Evolutionary conservation across 257 asterid species (phyloP), one percentile per base, ranked within the genome.

Genomic region (Penstemon eatonii): DNA sequence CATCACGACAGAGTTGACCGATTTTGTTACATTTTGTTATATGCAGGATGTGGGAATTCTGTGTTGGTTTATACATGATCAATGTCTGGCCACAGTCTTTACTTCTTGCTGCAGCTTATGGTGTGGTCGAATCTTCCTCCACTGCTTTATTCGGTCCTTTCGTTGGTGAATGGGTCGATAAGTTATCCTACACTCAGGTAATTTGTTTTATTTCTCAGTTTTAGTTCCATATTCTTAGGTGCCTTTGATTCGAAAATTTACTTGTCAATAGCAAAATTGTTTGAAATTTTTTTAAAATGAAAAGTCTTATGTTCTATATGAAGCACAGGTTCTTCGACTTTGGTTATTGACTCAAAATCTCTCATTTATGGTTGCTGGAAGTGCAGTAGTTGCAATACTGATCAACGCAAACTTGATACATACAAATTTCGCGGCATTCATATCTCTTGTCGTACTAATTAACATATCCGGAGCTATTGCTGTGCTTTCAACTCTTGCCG

Each of bases 31-130:
- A 42, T 50, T 11, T 1, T 45, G 56, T 45, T 41, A 47, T 67
- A 5, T 65, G 55, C 84, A 93, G 98, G 82, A 90, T 93, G 97
- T 93, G 98, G 98, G 97, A 93, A 70, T 93, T 93, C 82, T 93
- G 97, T 0, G 94, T 93, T 10, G 97, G 87, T 61, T 67, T 93
- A 55, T 90, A 93, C 82, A 93, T 90, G 98, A 93, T 93, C 80
- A 81, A 84, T 57, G 76, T 93, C 18, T 90, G 95, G 96, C 97
- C 96, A 33, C 83, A 88, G 59, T 86, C 98, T 19, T 64, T 93
- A 44, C 81, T 90, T 82, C 90, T 93, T 61, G 83, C 95, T 53
- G 98, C 97, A 60, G 78, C 77, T 73, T 93, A 93, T 71, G 97
- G 98, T 46, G 90, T 85, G 53, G 91, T 82, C 6, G 98, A 93